phyloP scores from a whole-genome alignment of 2,329 filamentous ascomycete genomes.

The Talaromyces marneffei region DNA sequence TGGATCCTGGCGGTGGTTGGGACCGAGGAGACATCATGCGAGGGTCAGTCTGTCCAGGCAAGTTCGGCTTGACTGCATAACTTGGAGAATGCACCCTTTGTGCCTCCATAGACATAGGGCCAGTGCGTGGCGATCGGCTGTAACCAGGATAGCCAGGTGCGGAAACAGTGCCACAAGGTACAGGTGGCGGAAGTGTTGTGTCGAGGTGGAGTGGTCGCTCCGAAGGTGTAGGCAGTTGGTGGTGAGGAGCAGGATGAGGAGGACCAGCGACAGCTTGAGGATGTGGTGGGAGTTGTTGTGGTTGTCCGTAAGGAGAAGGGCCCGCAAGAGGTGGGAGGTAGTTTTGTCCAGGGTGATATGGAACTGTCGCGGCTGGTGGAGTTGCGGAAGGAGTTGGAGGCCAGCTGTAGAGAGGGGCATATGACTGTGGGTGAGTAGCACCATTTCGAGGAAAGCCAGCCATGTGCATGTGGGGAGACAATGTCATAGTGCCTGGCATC shows the following conservation, averaged over 20 bases:
- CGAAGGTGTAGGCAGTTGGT: constrained; percentile 26
- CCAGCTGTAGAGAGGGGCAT: constrained; percentile 39
- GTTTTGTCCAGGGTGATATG: constrained; percentile 25
- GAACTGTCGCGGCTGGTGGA: constrained; percentile 35
- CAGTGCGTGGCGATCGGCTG: constrained; percentile 25
- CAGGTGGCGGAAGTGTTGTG: constrained; percentile 22
- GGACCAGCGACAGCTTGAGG: constrained; percentile 19
- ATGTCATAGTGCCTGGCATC: constrained; percentile 52
- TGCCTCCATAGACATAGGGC: constrained; percentile 22
- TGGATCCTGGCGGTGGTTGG: constrained; percentile 17
- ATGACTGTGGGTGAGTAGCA: constrained; percentile 35
- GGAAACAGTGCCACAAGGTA: constrained; percentile 17
- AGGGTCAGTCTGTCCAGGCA: constrained; percentile 24
- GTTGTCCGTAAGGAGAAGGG: constrained; percentile 31
- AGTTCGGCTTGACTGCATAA: constrained; percentile 19
- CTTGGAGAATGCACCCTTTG: constrained; percentile 26
- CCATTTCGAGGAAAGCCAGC: constrained; percentile 49
- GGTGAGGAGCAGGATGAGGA: constrained; percentile 20
- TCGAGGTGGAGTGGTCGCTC: constrained; percentile 33
- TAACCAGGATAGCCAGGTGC: constrained; percentile 22
- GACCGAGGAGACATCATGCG: constrained; percentile 32
- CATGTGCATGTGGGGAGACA: constrained; percentile 49
- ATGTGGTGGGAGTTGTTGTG: constrained; percentile 18
- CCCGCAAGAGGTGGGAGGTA: constrained; percentile 34
- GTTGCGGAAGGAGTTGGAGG: constrained; percentile 41